These are phyloP conservation scores for Dacryopinax primogenitus DNA, from an alignment of 768 basidiomycete species.

Conservation along the genomic window DNA sequence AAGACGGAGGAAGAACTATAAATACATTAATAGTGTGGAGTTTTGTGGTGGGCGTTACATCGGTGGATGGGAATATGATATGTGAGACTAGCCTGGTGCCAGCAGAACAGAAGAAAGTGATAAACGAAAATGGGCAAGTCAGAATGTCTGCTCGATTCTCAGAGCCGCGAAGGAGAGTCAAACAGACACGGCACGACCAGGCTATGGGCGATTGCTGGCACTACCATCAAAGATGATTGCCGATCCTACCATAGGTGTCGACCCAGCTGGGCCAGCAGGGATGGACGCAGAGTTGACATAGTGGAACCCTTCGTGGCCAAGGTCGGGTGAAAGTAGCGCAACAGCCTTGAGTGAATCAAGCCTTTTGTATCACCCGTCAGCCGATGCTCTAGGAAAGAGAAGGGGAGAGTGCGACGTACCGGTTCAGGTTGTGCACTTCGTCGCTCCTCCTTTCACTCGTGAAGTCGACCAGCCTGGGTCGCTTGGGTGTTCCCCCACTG, in stretches of 20 bases:
- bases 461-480: constrained; percentile 59
- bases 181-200: not conserved
- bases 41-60: too few species aligned
- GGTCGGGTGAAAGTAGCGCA: not conserved
- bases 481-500: constrained; percentile 32
- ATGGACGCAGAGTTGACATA: not conserved
- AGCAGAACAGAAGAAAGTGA: too few species aligned
- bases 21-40: too few species aligned
- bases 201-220: not conserved
- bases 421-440: not conserved
- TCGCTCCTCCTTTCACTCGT: constrained; percentile 32
- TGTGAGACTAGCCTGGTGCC: too few species aligned
- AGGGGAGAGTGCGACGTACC: not conserved
- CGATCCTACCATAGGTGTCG: not conserved
- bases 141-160: too few species aligned
- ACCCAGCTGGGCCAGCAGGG: not conserved
- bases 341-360: not conserved
- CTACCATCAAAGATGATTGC: constrained; percentile 1
- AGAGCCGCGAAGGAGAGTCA: not conserved
- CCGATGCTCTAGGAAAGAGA: not conserved
- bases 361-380: not conserved
- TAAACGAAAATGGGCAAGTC: too few species aligned
- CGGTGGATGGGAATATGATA: too few species aligned
- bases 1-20: too few species aligned
- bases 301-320: not conserved